Evolutionary conservation across 2,329 filamentous ascomycete genomes (phyloP), one percentile per base, ranked within the genome.

Genomic region (Trichoderma atrobrunneum): DNA sequence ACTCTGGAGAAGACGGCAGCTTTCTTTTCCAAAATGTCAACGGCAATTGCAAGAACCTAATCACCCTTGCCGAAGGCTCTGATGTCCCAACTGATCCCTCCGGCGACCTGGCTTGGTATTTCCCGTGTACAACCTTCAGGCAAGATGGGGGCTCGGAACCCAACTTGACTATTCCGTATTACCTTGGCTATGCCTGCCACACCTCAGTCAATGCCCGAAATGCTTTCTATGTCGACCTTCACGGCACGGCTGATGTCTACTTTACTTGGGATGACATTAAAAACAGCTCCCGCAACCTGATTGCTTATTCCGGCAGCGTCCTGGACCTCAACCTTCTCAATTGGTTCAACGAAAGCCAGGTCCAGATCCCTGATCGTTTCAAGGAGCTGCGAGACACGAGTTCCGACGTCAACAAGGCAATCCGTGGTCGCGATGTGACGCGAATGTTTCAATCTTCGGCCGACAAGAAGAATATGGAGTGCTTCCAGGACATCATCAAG

Each of bases 21-120:
- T 99, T 99, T 80, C 84, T 99, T 78, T 99, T 99, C 83, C 96
- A 99, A 80, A 97, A 98, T 76, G 96, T 99, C 81, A 99, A 99
- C 77, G 97, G 96, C 62, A 93, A 92, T 74, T 99, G 96, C 87
- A 99, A 98, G 84, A 92, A 88, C 11, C 83, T 98, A 71, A 97
- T 99, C 79, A 97, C 89, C 1, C 82, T 87, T 8, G 89, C 92
- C 1, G 79, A 87, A 1, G 85, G 85, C 70, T 97, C 95, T 0
- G 91, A 94, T 76, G 90, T 99, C 10, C 94, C 95, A 1, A 92
- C 92, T 7, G 91, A 97, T 79, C 82, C 81, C 30, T 83, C 91
- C 67, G 90, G 90, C 12, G 84, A 97, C 72, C 84, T 99, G 74
- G 96, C 92, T 2, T 99, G 96, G 95, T 99, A 99, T 80, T 98